Base-by-base conservation (phyloP, 371 early-diverging fungal species). In the Apophysomyces sp. region DNA sequence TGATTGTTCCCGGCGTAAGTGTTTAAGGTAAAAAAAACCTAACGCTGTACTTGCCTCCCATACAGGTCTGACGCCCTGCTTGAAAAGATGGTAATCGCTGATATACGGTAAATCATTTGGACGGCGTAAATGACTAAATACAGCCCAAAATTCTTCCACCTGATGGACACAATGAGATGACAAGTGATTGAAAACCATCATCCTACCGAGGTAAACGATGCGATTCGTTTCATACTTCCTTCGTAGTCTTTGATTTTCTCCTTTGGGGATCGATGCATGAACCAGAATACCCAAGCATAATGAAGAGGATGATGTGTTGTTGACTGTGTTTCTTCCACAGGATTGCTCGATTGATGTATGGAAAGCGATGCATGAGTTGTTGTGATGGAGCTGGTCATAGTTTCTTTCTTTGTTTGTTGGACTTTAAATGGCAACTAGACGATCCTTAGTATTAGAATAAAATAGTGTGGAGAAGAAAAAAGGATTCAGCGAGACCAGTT, bases 61-160 rank as follows among this genome's bases (percentile, higher is more conserved):
- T 30, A 97, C 93, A 56, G 99, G 99, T 56, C 96, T 74, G 53
- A 97, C 89, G n/a, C 97, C 98, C 29, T 89, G 82, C 72, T 94
- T 95, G 82, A 99, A 99, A 67, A 99, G 74, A 71, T 94, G 95
- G 70, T 94, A 92, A 73, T 99, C 99, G 66, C 92, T 91, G 62
- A 97, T 94, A 62, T 87, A 89, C 9, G 93, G 92, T 63, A 99
- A 80, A 55, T 93, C 92, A 56, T 86, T 80, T 28, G 98, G 95
- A 58, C 97, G 89, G 65, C 84, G 85, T 63, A 98, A 72, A 58
- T 92, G 91, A 55, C 86, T 87, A 70, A 95, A 97, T 4, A 91
- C 93, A 16, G 89, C 89, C 97, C 97, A 98, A 76, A 95, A 98
- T 63, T 92, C 89, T 67, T 97, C 95, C 21, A 94, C 79, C 91